Base-by-base conservation (phyloP, 2,329 filamentous ascomycete species). In the Arthrobotrys sinensis region DNA sequence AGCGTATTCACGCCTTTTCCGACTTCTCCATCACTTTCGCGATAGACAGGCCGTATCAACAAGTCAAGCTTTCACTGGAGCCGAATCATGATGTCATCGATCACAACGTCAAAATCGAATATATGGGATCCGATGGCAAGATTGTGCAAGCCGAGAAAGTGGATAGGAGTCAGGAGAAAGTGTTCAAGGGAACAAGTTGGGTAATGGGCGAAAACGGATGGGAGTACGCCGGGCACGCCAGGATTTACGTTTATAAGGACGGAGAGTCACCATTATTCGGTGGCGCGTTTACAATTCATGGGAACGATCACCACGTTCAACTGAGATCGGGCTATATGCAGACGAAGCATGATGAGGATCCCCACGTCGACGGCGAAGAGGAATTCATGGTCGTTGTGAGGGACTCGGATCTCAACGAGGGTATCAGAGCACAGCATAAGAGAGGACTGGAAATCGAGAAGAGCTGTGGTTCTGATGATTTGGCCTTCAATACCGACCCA, bases 371-470 rank as follows among this genome's bases (percentile, higher is more conserved):
- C 12, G 84, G 86, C 53, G 87, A 86, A 3, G 88, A 90, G 36
- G 92, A 97, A 79, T 91, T 89, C 83, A 96, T 99, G 94, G 88
- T 97, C 40, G 88, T 97, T 0, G 98, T 93, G 88, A 90, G 94
- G 80, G 94, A 98, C 83, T 97, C 94, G 32, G 96, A 99, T 84
- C 90, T 97, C 82, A 84, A 86, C 50, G 66, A 73, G 48, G 78
- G 77, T 11, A 70, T 72, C 28, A 65, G 76, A 19, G 11, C 24
- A 11, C 76, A 73, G 69, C 70, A 70, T 19, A 79, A 90, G 85
- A 89, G 92, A 79, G 87, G 86, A 67, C 76, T 85, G 7, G 81
- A 83, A 46, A 83, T 84, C 34, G 84, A 84, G 14, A 85, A 86
- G 5, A 87, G 88, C 4, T 99, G 96, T 84, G 87, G 87, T 24